Evolutionary conservation across 257 asterid species (phyloP), one percentile per base, ranked within the genome.

Genomic region (Plantago elongata): DNA sequence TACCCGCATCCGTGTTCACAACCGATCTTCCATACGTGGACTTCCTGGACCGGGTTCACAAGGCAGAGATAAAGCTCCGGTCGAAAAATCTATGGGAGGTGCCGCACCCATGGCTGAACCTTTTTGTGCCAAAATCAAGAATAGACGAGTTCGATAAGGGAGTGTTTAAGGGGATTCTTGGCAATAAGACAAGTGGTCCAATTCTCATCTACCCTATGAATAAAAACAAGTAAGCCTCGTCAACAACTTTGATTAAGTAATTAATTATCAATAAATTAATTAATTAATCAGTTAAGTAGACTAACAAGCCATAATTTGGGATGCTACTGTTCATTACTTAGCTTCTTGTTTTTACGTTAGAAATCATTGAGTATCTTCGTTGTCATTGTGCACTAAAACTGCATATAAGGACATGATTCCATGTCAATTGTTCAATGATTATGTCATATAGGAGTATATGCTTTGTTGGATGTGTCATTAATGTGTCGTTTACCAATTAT

Each of bases 21-120:
- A 88, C 94, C 0, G 96, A 88, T 69, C 77, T 88, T 29, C 81
- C 88, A 0, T 88, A 85, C 54, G 78, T 81, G 29, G 90, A 85
- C 61, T 88, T 88, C 67, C 60, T 88, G 65, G 91, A 85, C 84
- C 86, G 96, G 77, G 96, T 88, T 75, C 92, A 85, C 83, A 85
- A 83, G 74, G 92, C 92, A 30, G 96, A 88, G 83, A 37, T 79
- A 74, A 85, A 79, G 45, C 83, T 83, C 12, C 78, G 88, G 65
- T 69, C 90, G 70, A 84, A 84, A 78, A 82, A 85, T 11, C 72
- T 88, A 13, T 88, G 96, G 96, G 94, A 85, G 43, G 96, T 88
- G 49, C 96, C 94, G 18, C 96, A 88, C 67, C 96, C 96, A n/a
- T 88, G 95, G 96, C 78, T 88, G 5, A 88, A 88, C 66, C 66